Base-by-base conservation (phyloP, 2,329 filamentous ascomycete genomes). In the Claviceps sorghi region DNA sequence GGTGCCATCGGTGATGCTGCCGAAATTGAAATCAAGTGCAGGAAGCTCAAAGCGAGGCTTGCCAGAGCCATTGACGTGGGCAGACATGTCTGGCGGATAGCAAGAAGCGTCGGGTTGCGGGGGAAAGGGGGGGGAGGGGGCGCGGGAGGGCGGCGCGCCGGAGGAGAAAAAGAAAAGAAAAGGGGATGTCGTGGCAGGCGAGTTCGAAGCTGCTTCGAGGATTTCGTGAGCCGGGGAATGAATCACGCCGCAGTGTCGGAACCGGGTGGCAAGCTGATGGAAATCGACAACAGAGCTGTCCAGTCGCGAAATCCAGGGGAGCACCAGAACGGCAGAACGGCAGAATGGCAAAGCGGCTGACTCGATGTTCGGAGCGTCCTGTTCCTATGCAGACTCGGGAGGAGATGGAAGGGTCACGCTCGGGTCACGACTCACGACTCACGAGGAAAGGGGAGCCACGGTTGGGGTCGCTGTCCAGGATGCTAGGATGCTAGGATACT, bases 1-100 rank as follows among this genome's bases (percentile, higher is more conserved):
- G 62, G 78, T 82, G 51, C 78, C 78, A 42, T 81, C 78, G 44
- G 78, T 81, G 61, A 82, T 68, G 47, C 73, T 78, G 54, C 73
- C 71, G 59, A 80, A 79, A 58, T 79, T 74, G 67, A 82, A 72
- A 56, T 81, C 69, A 55, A 82, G 71, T 47, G 71, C 73, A 9
- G 78, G 78, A 53, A 82, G 72, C 66, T 80, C 75, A 57, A 82
- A 81, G 58, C 69, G 70, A 53, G 62, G 58, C 53, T 58, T 58
- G 46, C 56, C 55, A 34, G 59, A 55, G 54, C 59, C 59, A 56
- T 63, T 64, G 53, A 62, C 52, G 53, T 61, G 58, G 58, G 65
- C 60, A 55, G 66, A 60, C 66, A 69, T 69, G 48, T 50, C 53
- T 51, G 53, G 44, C n/a, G 34, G 38, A 40, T 38, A 32, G 13